Evolutionary conservation across 768 basidiomycete species (phyloP), one percentile per base, ranked within the genome.

Genomic region (Rhodotorula babjevae): DNA sequence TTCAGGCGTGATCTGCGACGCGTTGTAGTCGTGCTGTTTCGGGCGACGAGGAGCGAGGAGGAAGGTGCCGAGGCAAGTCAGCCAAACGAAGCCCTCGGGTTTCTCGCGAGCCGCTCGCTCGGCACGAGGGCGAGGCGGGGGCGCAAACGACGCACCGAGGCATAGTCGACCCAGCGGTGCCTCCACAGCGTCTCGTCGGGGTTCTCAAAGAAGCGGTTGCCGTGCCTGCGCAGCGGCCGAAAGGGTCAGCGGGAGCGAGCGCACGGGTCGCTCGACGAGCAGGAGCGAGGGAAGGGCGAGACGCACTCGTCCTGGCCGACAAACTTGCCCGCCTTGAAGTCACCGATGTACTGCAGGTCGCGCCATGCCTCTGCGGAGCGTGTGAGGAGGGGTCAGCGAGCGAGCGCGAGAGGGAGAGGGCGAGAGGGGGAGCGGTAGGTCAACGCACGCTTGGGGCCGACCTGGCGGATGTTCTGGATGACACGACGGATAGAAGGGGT

Each of bases 191-290:
- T 77, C 47, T 69, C 49, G 55, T 69, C 58, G 63, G 49, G 65
- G 82, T 98, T 96, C 85, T 98, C 92, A 77, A 86, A 98, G 82
- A 94, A 98, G 72, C 86, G 86, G 85, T 97, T 97, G 57, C 93
- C 95, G 81, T 95, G 92, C 80, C 91, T 93, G 61, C 18, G 29
- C 19, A 76, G 19, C 67, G 71, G 40, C 5, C 25, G 40, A 15
- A 10, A 44, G 25, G 50, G n/a, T 60, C 12, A 31, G 31, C 19
- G 6, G 19, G 21, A 6, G 1, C 14, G 12, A 46, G 44, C 44
- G 44, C 14, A 15, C 44, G 44, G 44, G 14, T 2, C 14, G 44
- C 44, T 36, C 36, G 36, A 36, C 36, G 36, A 4, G 36, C 9
- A 5, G 36, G 5, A 9, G 36, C 5, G 3, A n/a, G 36, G 16